Base-by-base conservation (phyloP, 2,329 filamentous ascomycete species). In the Aspergillus neoniger region DNA sequence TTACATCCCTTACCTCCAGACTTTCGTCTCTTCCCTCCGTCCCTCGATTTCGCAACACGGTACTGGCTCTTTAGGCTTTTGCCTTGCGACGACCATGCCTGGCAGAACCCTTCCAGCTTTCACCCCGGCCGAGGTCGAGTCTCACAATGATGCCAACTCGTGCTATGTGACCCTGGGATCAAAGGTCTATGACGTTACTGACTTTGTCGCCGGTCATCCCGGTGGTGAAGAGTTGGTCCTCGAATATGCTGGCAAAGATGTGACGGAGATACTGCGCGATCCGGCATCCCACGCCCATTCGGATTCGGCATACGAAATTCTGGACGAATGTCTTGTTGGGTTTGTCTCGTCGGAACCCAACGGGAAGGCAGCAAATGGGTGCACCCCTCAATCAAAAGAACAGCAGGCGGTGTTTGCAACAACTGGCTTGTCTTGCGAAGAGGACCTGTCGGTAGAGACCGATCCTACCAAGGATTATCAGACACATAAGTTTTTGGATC, bases 161-260 rank as follows among this genome's bases (percentile, higher is more conserved):
- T 98, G 94, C 82, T 99, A 93, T 82, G 93, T 99, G 69, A 95
- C 91, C 3, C 83, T 97, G 57, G 93, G 92, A 64, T 85, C 85
- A 60, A 96, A 94, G 69, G 94, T 99, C 69, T 99, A 92, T 83
- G 94, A 99, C 81, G 85, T 99, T 65, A 97, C 95, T 61, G 87
- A 91, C 58, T 99, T 99, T 72, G 78, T 97, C 63, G 87, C 92
- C 55, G 88, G 92, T 67, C 95, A 99, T 75, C 95, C 95, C 23
- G 95, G 95, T 68, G 95, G 95, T 60, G 86, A 87, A 69, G 91
- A 96, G 64, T 81, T 98, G 69, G 89, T 99, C 63, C 82, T 97
- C 64, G 91, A 96, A 56, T 96, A 95, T 75, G 95, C 85, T 32
- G 94, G 94, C 67, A 91, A 92, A 76, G 95, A 99, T 76, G 83